Conservation (phyloP, 192 early-diverging fungal genomes). For the Backusella macrospora region DNA sequence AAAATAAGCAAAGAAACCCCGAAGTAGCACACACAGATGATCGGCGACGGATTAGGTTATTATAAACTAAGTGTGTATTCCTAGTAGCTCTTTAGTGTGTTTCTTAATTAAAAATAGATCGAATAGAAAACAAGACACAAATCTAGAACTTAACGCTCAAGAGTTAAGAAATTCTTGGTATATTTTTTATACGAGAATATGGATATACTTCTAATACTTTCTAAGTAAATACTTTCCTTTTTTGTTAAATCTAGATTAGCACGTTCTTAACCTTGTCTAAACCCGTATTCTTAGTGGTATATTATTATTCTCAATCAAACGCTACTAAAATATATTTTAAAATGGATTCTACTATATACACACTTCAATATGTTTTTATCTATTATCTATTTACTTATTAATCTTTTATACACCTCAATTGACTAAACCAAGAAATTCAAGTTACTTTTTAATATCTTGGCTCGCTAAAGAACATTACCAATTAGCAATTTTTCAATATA, state of each 20-base stretch:
- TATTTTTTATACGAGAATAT: neutral
- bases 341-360: too few species aligned
- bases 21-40: neutral
- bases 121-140: neutral
- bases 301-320: neutral
- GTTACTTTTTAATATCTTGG: too few species aligned
- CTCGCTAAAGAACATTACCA: too few species aligned
- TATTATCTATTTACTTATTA: too few species aligned
- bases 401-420: too few species aligned
- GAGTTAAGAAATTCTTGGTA: neutral
- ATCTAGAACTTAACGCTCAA: neutral
- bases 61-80: neutral
- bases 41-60: neutral
- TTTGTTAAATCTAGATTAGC: neutral
- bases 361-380: too few species aligned
- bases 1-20: neutral
- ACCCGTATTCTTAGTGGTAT: neutral
- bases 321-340: too few species aligned
- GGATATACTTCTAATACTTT: neutral
- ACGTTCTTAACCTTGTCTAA: neutral
- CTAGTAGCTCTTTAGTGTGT: neutral
- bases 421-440: too few species aligned
- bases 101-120: neutral
- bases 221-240: neutral
- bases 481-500: too few species aligned